Evolutionary conservation across 2,329 filamentous ascomycete species (phyloP).

Genomic region (Colletotrichum salicis): DNA sequence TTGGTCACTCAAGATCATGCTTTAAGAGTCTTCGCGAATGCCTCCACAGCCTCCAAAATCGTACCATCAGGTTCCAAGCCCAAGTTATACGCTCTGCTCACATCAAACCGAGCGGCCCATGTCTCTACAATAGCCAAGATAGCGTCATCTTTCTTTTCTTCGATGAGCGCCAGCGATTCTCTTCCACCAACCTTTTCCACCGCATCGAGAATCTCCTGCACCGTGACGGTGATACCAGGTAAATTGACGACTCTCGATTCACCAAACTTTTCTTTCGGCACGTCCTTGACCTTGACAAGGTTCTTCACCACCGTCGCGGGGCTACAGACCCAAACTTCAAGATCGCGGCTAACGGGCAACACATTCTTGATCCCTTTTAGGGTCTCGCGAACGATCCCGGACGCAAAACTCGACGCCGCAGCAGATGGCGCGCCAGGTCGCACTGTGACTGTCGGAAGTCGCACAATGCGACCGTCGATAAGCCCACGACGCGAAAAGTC

Average conservation of each 20-base stretch:
- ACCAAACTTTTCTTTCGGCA: slow-evolving; percentile 53
- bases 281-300: slow-evolving; percentile 54
- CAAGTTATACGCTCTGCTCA: slow-evolving; percentile 61
- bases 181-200: slow-evolving; percentile 60
- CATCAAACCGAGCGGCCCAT: slow-evolving; percentile 64
- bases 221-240: slow-evolving; percentile 62
- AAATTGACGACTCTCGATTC: slow-evolving; percentile 59
- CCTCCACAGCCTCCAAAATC: slow-evolving; percentile 22
- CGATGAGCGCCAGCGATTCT: slow-evolving; percentile 55
- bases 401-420: slow-evolving; percentile 69
- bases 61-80: slow-evolving; percentile 58
- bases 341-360: slow-evolving; percentile 54
- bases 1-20: neutral
- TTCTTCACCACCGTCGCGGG: slow-evolving; percentile 57
- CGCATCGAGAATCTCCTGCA: slow-evolving; percentile 64
- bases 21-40: slow-evolving; percentile 26
- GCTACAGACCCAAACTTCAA: slow-evolving; percentile 61
- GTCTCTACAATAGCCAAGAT: slow-evolving; percentile 61
- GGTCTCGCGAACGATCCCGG: slow-evolving; percentile 71
- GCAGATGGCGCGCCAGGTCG: slow-evolving; percentile 69
- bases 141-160: slow-evolving; percentile 58
- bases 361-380: slow-evolving; percentile 58
- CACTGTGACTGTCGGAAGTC: slow-evolving; percentile 70
- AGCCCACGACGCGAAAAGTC: slow-evolving; percentile 62
- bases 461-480: slow-evolving; percentile 67